phyloP scores from a whole-genome alignment of 2,329 filamentous ascomycete genomes.

The Huntiella savannae region DNA sequence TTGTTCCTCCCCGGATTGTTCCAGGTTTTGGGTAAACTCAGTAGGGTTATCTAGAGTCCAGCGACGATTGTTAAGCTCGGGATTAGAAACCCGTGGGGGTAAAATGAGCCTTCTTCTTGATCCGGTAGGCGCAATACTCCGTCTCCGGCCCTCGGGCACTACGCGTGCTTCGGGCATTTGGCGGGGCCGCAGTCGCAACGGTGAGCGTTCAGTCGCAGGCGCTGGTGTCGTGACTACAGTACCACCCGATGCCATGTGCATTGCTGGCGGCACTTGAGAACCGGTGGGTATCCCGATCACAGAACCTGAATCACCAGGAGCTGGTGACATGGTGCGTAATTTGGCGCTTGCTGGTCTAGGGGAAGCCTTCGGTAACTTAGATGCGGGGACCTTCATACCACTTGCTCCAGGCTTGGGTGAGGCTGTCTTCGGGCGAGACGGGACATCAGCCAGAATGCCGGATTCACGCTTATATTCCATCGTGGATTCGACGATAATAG shows the following conservation, averaged over 20 bases:
- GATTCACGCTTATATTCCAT: background rate
- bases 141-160: too few relatives aligned
- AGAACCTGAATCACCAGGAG: background rate
- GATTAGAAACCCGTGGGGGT: too few relatives aligned
- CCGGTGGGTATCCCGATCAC: background rate
- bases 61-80: too few relatives aligned
- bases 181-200: too few relatives aligned
- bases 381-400: constrained; percentile 5
- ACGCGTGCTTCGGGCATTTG: too few relatives aligned
- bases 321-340: constrained; percentile 2
- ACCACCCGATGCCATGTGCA: constrained; percentile 6
- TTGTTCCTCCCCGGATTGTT: too few relatives aligned
- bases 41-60: too few relatives aligned
- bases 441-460: background rate
- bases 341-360: constrained; percentile 4
- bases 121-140: too few relatives aligned
- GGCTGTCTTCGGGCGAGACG: constrained; percentile 2
- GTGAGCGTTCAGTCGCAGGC: background rate
- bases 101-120: too few relatives aligned
- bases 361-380: constrained; percentile 10
- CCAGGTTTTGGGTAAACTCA: too few relatives aligned
- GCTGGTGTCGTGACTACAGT: background rate
- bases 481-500: constrained; percentile 4
- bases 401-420: constrained; percentile 6
- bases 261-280: constrained; percentile 1